phyloP scores from a whole-genome alignment of 2,329 filamentous ascomycete genomes.

The Beauveria medogensis region DNA sequence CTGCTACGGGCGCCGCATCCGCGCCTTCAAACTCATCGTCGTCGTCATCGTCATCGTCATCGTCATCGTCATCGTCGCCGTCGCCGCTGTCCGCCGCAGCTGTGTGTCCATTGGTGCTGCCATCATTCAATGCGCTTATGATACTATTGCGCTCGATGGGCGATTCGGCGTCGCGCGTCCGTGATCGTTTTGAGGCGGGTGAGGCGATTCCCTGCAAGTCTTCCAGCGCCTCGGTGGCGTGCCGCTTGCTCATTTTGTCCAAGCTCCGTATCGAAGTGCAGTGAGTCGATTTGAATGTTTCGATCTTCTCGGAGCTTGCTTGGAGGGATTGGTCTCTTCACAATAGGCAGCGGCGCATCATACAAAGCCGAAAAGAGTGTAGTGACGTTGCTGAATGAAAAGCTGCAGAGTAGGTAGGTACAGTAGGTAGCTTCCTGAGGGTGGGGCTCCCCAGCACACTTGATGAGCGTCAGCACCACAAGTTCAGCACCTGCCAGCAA shows the following conservation, averaged over 20 bases:
- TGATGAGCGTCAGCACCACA: background rate
- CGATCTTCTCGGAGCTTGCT: background rate
- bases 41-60: conserved; percentile 22
- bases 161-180: conserved; percentile 39
- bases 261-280: background rate
- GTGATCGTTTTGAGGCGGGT: conserved; percentile 51
- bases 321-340: background rate
- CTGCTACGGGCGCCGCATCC: conserved; percentile 28
- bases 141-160: conserved; percentile 26
- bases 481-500: background rate
- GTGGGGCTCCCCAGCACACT: conserved; percentile 1
- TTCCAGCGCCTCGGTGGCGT: conserved; percentile 52
- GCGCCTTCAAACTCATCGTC: conserved; percentile 33
- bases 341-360: background rate
- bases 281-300: background rate
- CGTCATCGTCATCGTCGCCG: conserved; percentile 26
- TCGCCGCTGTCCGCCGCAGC: conserved; percentile 11
- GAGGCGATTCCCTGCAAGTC: conserved; percentile 46
- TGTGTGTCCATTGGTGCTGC: conserved; percentile 24
- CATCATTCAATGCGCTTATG: conserved; percentile 19
- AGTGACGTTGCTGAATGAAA: background rate
- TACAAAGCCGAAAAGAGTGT: background rate
- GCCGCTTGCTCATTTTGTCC: conserved; percentile 43
- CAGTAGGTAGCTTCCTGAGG: background rate
- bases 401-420: background rate